Evolutionary conservation across 345 rosid species (phyloP).

Genomic region (Anastatica hierochuntica): DNA sequence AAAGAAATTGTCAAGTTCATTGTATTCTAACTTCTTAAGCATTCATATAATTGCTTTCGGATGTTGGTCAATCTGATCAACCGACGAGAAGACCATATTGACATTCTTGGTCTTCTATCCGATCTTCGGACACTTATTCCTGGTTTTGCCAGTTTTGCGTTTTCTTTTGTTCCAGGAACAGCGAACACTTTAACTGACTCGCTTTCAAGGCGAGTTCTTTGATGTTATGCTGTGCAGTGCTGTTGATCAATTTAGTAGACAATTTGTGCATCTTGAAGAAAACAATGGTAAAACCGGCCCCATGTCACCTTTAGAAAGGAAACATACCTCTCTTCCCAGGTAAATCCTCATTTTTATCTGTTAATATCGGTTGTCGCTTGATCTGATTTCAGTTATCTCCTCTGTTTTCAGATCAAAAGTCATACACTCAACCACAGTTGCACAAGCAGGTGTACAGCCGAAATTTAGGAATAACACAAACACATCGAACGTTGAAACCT

Average conservation of each 20-base stretch:
- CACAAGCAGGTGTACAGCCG: constrained; percentile 41
- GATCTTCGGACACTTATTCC: too few relatives aligned
- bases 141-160: too few relatives aligned
- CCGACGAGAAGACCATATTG: too few relatives aligned
- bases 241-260: constrained; percentile 85
- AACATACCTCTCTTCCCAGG: constrained; percentile 90
- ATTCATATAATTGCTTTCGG: too few relatives aligned
- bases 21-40: not conserved
- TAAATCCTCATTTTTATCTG: constrained; percentile 8
- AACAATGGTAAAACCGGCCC: constrained; percentile 62
- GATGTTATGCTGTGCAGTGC: constrained; percentile 46
- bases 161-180: too few relatives aligned
- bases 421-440: constrained; percentile 47
- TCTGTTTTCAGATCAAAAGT: constrained; percentile 64
- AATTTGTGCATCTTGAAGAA: constrained; percentile 88
- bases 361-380: not conserved
- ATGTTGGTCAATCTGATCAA: too few relatives aligned
- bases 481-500: constrained; percentile 32
- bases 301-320: constrained; percentile 65
- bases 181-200: too few relatives aligned
- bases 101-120: too few relatives aligned
- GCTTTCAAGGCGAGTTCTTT: too few relatives aligned
- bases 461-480: constrained; percentile 28
- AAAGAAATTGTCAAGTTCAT: not conserved
- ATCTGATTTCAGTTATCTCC: not conserved